Evolutionary conservation across 192 early-diverging fungal genomes (phyloP).

Genomic region (Coemansia sp.): DNA sequence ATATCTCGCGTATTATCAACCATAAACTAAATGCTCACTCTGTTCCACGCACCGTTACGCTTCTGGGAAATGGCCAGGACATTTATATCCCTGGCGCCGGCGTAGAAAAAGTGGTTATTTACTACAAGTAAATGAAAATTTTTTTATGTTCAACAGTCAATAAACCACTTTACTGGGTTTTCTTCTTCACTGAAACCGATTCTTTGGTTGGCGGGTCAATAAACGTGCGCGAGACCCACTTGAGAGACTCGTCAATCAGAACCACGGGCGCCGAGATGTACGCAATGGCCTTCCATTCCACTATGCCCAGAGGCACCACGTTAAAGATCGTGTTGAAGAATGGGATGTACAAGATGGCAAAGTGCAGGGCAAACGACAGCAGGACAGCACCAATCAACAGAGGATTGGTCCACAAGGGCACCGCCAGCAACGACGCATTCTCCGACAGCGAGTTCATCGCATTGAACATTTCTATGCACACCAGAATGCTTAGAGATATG

Average conservation of each 20-base stretch:
- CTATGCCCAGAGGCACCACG: conserved; percentile 79
- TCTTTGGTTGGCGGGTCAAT: conserved; percentile 31
- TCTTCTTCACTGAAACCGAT: conserved; percentile 6
- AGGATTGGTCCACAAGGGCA: conserved; percentile 89
- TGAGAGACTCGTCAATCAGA: conserved; percentile 87
- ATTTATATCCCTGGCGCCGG: not conserved
- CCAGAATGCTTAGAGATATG: conserved; percentile 91
- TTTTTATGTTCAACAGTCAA: not conserved
- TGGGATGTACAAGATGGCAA: conserved; percentile 96
- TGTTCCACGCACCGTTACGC: not conserved
- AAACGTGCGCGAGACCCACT: conserved; percentile 65
- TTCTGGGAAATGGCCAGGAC: not conserved
- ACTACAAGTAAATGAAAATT: not conserved
- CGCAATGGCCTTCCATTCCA: conserved; percentile 91
- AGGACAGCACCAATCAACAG: conserved; percentile 81
- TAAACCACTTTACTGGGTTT: conserved; percentile 15
- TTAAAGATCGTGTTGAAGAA: conserved; percentile 91
- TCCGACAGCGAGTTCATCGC: conserved; percentile 96
- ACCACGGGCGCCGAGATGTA: conserved; percentile 90
- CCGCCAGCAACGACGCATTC: conserved; percentile 87
- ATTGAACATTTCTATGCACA: conserved; percentile 99
- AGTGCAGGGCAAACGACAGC: conserved; percentile 91
- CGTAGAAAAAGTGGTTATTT: not conserved
- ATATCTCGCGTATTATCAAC: not conserved
- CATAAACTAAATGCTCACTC: not conserved